Evolutionary conservation across 2,329 filamentous ascomycete species (phyloP), one percentile per base, ranked within the genome.

Genomic region (Microcyclospora pomicola): DNA sequence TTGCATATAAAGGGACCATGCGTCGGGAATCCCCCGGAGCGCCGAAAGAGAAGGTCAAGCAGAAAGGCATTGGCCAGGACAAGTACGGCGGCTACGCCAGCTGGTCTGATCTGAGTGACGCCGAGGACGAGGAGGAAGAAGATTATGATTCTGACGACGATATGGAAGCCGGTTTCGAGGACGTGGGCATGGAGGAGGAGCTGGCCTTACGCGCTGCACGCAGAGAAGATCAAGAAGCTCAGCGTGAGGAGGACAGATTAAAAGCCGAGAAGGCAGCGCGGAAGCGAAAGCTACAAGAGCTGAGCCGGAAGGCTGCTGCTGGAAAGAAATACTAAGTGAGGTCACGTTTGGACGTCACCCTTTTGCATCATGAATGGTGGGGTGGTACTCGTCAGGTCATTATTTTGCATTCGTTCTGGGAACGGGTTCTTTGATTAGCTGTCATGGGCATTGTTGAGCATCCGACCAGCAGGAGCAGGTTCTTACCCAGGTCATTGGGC

Each of bases 121-220:
- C 67, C 16, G 66, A 65, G 2, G 60, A 62, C 6, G 68, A 72
- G 31, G 64, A 70, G 14, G 68, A 75, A 13, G 75, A 81, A 7
- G 75, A 80, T 32, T 81, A 79, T 5, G 82, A 84, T 49, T 86
- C 86, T 27, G 56, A 80, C 29, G 77, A 77, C 42, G 81, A 86
- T 47, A 74, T 87, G 37, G 80, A 85, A 43, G 64, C 78, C 3
- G 81, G 80, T 15, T 58, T 81, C 32, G 78, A 77, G 42, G 82
- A 87, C 48, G 73, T 87, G 31, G 79, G 85, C 43, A 62, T 70
- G 28, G 82, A 88, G 56, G 82, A 88, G 55, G 63, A 67, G 34
- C 54, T 63, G 35, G 79, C 81, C 2, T 71, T 78, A 42, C 59
- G 64, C 24, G 66, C 70, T 38, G 82, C 80, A 15, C 72, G 72